Base-by-base conservation (phyloP, 179 eudicot species). In the Heliamphora pulchella region DNA sequence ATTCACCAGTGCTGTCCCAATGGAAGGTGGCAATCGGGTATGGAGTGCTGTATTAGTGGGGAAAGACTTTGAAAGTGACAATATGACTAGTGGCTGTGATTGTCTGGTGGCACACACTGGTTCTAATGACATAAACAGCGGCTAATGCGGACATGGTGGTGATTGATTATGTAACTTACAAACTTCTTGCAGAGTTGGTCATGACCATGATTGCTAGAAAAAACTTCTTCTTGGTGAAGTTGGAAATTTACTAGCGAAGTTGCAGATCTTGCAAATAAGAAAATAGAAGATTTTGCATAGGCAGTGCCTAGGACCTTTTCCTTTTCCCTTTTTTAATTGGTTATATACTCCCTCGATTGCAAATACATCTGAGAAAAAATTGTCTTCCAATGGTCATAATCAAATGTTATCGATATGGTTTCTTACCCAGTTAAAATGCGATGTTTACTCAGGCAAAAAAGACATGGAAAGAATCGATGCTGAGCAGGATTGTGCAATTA, bases 401-500 rank as follows among this genome's bases (percentile, higher is more conserved):
- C 31, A 31, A 31, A 31, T 31, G 31, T 31, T 46, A 11, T 48
- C 13, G 20, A 8, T 31, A 3, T 54, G 47, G 48, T 75, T 67
- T 67, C 20, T 39, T 75, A 18, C 39, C 72, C 67, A 47, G 69
- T 63, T 82, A 22, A 76, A 48, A 17, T 82, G 59, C 3, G 48
- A 10, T 64, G 78, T 84, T 73, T 74, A 54, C 75, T 81, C 89
- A 96, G 99, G 96, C 89, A 71, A 86, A 90, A 68, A 96, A 96
- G 86, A 86, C 93, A 41, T 96, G 98, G 98, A 94, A 91, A 85
- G 96, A 96, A 63, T 96, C 99, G 0, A 96, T 91, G 94, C 88
- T 96, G 78, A 96, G 85, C 90, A 90, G 84, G 84, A 96, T 96
- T 75, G 93, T 96, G 78, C 94, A 96, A 77, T 81, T 96, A 87